A percentile compares a stretch with the other conserved stretches of the same genome.
Conservation (phyloP, 129 eudicot genomes). For the Tagetes patula region DNA sequence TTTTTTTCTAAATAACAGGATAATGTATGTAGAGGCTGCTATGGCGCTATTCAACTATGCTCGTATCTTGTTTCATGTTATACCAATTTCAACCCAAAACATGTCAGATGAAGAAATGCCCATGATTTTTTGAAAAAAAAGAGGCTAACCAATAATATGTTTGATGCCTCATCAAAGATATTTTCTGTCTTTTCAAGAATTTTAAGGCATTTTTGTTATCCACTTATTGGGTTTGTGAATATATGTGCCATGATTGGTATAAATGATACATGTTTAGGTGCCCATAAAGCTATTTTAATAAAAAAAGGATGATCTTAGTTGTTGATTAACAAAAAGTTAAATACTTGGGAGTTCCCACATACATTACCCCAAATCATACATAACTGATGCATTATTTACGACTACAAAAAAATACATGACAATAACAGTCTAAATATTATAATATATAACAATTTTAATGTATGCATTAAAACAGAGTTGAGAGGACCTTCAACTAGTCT, state of each 20-base stretch:
- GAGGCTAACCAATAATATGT: background rate
- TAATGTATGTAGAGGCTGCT: background rate
- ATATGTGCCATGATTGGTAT: background rate
- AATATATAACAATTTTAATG: background rate
- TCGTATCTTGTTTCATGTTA: constrained; percentile 1
- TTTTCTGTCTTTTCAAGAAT: no score
- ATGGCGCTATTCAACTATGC: background rate
- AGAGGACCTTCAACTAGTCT: background rate
- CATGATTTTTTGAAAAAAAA: no score
- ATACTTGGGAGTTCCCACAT: background rate
- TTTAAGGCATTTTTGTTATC: background rate
- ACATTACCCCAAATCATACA: background rate
- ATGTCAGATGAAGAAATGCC: background rate
- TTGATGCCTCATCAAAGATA: background rate
- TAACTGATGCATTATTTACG: background rate
- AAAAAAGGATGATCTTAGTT: background rate
- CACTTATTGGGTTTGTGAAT: background rate
- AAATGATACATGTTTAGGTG: background rate
- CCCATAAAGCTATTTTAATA: background rate
- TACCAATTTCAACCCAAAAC: background rate
- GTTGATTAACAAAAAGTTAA: background rate
- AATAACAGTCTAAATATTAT: background rate
- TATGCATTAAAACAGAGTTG: background rate
- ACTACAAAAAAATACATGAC: background rate
- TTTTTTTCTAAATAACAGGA: background rate